Conservation (phyloP, 2,329 filamentous ascomycete species). For the Calonectria montana region DNA sequence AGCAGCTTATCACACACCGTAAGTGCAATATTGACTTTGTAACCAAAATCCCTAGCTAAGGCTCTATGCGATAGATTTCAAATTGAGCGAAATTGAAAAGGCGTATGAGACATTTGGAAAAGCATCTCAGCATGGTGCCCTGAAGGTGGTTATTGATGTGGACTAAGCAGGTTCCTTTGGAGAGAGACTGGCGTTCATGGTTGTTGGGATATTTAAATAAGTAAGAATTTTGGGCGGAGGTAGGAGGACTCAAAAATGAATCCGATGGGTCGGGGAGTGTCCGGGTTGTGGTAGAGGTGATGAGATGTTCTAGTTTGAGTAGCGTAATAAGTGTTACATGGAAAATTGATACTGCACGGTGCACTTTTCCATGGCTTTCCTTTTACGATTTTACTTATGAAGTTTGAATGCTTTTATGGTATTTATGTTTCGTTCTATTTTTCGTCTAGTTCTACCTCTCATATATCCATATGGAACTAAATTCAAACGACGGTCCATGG, state of each 20-base stretch:
- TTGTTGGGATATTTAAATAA: background rate
- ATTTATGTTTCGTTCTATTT: too few relatives aligned
- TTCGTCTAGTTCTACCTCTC: background rate
- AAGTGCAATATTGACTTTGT: background rate
- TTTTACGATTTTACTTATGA: too few relatives aligned
- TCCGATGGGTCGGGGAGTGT: too few relatives aligned
- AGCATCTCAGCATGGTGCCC: conserved; percentile 29
- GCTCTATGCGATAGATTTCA: conserved; percentile 20
- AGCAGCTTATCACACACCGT: conserved; percentile 59
- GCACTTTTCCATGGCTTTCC: too few relatives aligned
- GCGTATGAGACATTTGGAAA: conserved; percentile 33
- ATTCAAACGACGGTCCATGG: background rate
- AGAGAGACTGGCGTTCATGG: background rate
- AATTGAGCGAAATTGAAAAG: conserved; percentile 35
- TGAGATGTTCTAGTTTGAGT: too few relatives aligned
- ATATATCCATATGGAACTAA: background rate
- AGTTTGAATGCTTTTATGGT: too few relatives aligned
- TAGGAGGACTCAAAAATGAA: too few relatives aligned
- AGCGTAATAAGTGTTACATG: too few relatives aligned
- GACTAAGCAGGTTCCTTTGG: conserved; percentile 11
- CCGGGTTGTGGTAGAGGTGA: too few relatives aligned
- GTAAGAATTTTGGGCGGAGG: too few relatives aligned
- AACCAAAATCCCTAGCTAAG: background rate
- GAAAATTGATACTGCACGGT: too few relatives aligned
- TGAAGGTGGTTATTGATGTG: conserved; percentile 35